Conservation (phyloP, 2,329 filamentous ascomycete genomes). For the Microdochium trichocladiopsis region DNA sequence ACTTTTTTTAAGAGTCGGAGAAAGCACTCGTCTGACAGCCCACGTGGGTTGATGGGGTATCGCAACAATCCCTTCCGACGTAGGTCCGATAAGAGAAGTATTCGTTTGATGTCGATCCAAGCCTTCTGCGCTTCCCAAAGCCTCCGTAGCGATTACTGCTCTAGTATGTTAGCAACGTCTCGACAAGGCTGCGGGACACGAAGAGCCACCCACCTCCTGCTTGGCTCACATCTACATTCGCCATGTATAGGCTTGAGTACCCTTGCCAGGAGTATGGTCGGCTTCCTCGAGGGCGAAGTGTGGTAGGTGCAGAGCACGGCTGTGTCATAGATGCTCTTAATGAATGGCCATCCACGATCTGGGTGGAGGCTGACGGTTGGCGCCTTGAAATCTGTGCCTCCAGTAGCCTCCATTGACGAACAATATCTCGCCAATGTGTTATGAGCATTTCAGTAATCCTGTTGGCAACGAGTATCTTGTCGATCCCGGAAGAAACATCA, state of each 20-base stretch:
- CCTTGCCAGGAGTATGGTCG: background rate
- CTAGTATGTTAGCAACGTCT: no score
- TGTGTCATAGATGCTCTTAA: background rate
- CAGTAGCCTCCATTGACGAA: constrained; percentile 49
- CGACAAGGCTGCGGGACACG: background rate
- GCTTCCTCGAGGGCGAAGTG: background rate
- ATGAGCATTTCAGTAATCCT: constrained; percentile 59
- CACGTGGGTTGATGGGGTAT: background rate
- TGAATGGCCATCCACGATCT: background rate
- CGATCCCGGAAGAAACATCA: constrained; percentile 26
- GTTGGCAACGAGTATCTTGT: constrained; percentile 53
- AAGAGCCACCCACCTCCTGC: background rate
- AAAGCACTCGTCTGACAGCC: background rate
- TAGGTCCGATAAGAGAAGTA: no score
- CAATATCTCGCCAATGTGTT: constrained; percentile 56
- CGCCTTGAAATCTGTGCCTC: constrained; percentile 20
- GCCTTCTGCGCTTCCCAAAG: no score
- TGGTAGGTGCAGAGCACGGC: background rate
- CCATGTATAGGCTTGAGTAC: background rate
- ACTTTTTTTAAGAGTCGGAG: background rate
- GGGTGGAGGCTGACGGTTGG: background rate
- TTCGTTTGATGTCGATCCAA: no score
- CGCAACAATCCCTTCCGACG: background rate
- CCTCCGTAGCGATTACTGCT: no score
- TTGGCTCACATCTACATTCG: background rate